Evolutionary conservation across 768 basidiomycete genomes (phyloP).

Genomic region (Phylloporus arenicola): DNA sequence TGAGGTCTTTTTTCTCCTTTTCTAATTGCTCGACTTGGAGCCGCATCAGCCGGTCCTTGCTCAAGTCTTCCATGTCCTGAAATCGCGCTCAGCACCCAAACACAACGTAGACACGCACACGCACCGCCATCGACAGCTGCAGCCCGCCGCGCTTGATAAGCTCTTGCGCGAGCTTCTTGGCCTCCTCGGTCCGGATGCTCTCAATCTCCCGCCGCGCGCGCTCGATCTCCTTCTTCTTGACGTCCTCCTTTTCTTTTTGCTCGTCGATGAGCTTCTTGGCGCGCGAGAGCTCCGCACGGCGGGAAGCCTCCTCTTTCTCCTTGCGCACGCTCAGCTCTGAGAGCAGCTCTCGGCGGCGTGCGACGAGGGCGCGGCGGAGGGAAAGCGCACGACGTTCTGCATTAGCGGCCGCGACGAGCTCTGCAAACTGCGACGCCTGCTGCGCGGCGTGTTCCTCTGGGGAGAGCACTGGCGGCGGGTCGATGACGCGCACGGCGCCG

Average conservation of each 20-base stretch:
- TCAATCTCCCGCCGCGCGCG: conserved; percentile 66
- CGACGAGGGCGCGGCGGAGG: conserved; percentile 73
- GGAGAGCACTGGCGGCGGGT: conserved; percentile 36
- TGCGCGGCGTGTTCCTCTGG: conserved; percentile 38
- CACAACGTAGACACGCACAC: conserved; percentile 19
- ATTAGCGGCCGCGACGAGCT: conserved; percentile 59
- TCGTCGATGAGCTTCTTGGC: conserved; percentile 68
- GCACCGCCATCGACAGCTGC: conserved; percentile 64
- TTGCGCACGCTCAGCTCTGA: conserved; percentile 49
- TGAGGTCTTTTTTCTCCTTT: conserved; percentile 89
- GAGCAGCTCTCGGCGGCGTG: conserved; percentile 77
- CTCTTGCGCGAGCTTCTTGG: conserved; percentile 80
- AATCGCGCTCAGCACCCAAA: background rate
- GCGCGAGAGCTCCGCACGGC: conserved; percentile 62
- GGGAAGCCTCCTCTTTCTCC: conserved; percentile 82
- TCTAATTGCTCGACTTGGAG: conserved; percentile 94
- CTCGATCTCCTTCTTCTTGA: conserved; percentile 65
- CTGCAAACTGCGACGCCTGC: conserved; percentile 51
- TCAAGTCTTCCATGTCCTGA: conserved; percentile 77
- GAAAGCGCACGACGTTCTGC: conserved; percentile 74
- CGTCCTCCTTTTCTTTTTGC: conserved; percentile 57
- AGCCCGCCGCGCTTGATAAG: conserved; percentile 75
- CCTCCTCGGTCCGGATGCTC: conserved; percentile 57
- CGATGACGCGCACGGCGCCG: conserved; percentile 56
- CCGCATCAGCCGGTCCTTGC: conserved; percentile 80